phyloP scores from a whole-genome alignment of 2,329 filamentous ascomycete species.

The Microsporum canis region DNA sequence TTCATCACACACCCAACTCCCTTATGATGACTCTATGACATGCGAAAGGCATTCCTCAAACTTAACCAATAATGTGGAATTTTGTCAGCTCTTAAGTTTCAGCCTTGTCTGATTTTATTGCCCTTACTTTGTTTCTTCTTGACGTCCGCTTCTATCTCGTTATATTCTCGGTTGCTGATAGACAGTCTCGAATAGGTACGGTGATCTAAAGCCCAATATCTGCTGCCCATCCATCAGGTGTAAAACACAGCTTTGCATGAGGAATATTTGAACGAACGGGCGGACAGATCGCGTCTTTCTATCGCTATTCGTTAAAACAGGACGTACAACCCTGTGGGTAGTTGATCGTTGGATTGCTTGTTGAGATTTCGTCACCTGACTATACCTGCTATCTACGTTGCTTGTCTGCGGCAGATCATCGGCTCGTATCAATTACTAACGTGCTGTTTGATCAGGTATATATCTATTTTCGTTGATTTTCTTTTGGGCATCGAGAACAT shows the following conservation, averaged over 20 bases:
- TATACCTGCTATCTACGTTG: conserved; percentile 7
- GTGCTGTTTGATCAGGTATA: conserved; percentile 1
- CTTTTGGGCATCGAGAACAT: conserved; percentile 20
- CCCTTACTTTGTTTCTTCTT: conserved; percentile 8
- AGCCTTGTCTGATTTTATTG: conserved; percentile 52
- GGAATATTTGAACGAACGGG: conserved; percentile 57
- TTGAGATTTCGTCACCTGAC: conserved; percentile 61
- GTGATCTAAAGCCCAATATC: not conserved
- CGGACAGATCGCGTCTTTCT: conserved; percentile 51
- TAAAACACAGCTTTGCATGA: conserved; percentile 33
- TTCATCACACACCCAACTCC: conserved; percentile 8
- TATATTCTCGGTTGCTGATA: conserved; percentile 21
- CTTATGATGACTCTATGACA: conserved; percentile 52
- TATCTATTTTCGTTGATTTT: conserved; percentile 14
- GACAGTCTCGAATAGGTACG: not conserved
- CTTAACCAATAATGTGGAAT: conserved; percentile 54
- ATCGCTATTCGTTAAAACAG: conserved; percentile 43
- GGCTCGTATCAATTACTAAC: conserved; percentile 13
- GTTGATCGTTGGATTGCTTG: conserved; percentile 46
- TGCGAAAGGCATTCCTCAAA: conserved; percentile 57
- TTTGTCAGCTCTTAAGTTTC: conserved; percentile 52
- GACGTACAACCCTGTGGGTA: conserved; percentile 52
- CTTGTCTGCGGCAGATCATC: conserved; percentile 11
- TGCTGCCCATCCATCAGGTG: conserved; percentile 6
- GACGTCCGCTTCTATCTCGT: conserved; percentile 7